Evolutionary conservation across 2,329 filamentous ascomycete species (phyloP).

Genomic region (Aspergillus sp.): DNA sequence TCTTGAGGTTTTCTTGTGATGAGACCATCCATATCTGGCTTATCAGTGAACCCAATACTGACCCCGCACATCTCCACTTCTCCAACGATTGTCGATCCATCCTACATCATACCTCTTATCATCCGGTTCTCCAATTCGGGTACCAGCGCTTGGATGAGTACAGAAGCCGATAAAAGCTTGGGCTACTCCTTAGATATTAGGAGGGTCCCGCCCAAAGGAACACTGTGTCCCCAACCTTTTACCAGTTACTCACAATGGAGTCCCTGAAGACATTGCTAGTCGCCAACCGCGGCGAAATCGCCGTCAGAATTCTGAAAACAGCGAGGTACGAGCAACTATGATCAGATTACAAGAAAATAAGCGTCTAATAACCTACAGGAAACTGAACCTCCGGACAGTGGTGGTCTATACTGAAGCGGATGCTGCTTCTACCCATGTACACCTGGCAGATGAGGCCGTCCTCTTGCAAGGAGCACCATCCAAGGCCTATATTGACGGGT

Average conservation of each 20-base stretch:
- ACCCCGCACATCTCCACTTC: neutral
- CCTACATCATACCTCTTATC: slow-evolving; percentile 3
- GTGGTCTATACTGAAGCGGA: slow-evolving; percentile 62
- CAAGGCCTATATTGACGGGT: slow-evolving; percentile 54
- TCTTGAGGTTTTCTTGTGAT: neutral
- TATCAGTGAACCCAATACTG: neutral
- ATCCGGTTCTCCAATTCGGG: neutral
- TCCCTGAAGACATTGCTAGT: slow-evolving; percentile 56
- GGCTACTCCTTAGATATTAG: neutral
- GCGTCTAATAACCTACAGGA: slow-evolving; percentile 22
- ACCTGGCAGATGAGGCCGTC: slow-evolving; percentile 56
- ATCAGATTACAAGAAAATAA: neutral
- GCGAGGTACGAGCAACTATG: slow-evolving; percentile 38
- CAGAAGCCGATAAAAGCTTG: neutral
- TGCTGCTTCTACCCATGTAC: slow-evolving; percentile 57
- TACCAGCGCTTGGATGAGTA: neutral
- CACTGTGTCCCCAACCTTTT: too few relatives aligned
- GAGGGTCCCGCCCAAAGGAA: neutral
- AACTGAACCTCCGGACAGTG: slow-evolving; percentile 54
- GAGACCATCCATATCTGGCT: neutral
- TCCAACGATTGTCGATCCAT: slow-evolving; percentile 1
- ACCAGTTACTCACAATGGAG: slow-evolving; percentile 30
- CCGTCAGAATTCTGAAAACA: slow-evolving; percentile 55
- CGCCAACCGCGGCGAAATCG: slow-evolving; percentile 63
- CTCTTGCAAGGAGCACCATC: slow-evolving; percentile 52